Conservation (phyloP, 176 grass and related monocot species). For the Ensete glaucum region DNA sequence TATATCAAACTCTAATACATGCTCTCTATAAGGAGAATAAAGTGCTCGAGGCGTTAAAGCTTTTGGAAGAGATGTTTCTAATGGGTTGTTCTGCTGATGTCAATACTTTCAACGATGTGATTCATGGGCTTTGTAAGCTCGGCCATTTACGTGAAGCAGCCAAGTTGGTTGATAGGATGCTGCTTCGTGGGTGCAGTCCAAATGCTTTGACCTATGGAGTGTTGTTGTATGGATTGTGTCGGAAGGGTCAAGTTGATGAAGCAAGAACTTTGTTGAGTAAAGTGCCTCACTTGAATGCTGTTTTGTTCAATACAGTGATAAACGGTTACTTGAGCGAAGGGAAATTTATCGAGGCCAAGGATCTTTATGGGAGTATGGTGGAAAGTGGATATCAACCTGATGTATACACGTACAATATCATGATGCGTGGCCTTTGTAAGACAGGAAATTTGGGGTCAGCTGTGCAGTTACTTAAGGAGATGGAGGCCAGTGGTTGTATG, state of each 20-base stretch:
- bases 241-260: conserved; percentile 39
- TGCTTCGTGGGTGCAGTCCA: conserved; percentile 42
- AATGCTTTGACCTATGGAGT: conserved; percentile 55
- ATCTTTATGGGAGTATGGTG: conserved; percentile 54
- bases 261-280: conserved; percentile 41
- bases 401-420: conserved; percentile 60
- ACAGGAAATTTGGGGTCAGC: conserved; percentile 51
- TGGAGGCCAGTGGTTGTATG: conserved; percentile 40
- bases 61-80: conserved; percentile 84
- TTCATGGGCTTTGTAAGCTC: conserved; percentile 44
- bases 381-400: conserved; percentile 45
- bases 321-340: conserved; percentile 42
- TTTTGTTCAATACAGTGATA: conserved; percentile 78
- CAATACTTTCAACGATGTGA: conserved; percentile 63
- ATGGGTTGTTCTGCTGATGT: conserved; percentile 58
- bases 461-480: conserved; percentile 47
- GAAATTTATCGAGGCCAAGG: conserved; percentile 47
- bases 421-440: conserved; percentile 71
- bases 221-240: conserved; percentile 57
- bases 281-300: conserved; percentile 49
- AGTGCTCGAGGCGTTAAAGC: conserved; percentile 42
- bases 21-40: conserved; percentile 35
- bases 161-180: conserved; percentile 73
- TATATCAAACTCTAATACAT: conserved; percentile 84
- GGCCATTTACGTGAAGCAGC: conserved; percentile 39